A percentile compares a stretch with the other conserved stretches of the same genome.
Conservation (phyloP, 2,329 filamentous ascomycete species). For the Phyllosticta paracitricarpa region DNA sequence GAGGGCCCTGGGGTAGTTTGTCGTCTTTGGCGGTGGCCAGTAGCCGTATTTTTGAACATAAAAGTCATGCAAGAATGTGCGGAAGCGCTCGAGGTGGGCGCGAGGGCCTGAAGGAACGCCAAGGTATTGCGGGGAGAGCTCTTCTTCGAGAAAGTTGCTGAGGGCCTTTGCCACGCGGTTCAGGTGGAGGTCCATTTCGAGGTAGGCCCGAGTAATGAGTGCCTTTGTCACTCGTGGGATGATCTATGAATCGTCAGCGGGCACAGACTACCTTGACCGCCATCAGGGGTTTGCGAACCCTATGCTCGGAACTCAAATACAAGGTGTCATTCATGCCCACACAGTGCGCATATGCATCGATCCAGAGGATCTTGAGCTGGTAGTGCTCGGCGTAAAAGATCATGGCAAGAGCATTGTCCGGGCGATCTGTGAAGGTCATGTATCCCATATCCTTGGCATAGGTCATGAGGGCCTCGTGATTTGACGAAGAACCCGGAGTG, state of each 20-base stretch:
- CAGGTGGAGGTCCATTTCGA: conserved; percentile 57
- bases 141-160: conserved; percentile 59
- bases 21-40: conserved; percentile 52
- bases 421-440: conserved; percentile 52
- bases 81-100: conserved; percentile 62
- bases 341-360: conserved; percentile 66
- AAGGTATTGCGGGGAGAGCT: conserved; percentile 56
- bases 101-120: conserved; percentile 52
- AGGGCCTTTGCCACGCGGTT: conserved; percentile 44
- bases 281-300: conserved; percentile 36
- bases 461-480: conserved; percentile 49
- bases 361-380: conserved; percentile 54
- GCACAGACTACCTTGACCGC: not conserved
- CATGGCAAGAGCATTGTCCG: conserved; percentile 58
- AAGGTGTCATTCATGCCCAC: conserved; percentile 64
- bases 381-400: conserved; percentile 59
- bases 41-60: conserved; percentile 60
- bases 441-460: conserved; percentile 65
- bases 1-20: conserved; percentile 47
- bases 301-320: conserved; percentile 47
- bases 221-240: conserved; percentile 47
- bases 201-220: conserved; percentile 52
- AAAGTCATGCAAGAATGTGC: conserved; percentile 55
- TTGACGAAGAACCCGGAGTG: conserved; percentile 39
- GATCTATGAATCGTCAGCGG: conserved; percentile 17